Conservation (phyloP, 2,329 filamentous ascomycete species). For the Cordyceps fumosorosea region DNA sequence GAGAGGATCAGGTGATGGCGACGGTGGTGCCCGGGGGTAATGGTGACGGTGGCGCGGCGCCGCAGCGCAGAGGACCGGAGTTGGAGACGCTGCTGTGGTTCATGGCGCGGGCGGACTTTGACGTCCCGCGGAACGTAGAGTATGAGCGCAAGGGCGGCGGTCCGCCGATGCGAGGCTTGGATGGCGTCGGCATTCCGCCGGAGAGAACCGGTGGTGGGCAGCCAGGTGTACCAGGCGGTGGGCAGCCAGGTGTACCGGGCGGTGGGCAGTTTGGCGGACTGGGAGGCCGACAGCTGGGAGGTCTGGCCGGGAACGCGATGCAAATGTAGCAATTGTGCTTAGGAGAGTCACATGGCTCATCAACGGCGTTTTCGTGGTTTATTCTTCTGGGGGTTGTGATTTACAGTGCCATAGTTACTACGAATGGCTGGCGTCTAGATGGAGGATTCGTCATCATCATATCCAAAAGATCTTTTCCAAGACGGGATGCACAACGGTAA, state of each 20-base stretch:
- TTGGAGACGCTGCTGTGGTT: conserved; percentile 44
- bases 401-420: background rate
- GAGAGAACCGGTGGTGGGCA: conserved; percentile 13
- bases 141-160: conserved; percentile 29
- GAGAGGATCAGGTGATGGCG: conserved; percentile 33
- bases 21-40: conserved; percentile 16
- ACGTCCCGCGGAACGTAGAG: conserved; percentile 39
- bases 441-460: background rate
- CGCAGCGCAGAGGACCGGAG: conserved; percentile 30
- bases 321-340: background rate
- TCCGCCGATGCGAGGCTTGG: conserved; percentile 23
- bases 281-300: background rate
- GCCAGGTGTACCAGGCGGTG: background rate
- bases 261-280: background rate
- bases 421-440: background rate
- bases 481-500: background rate
- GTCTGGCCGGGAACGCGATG: background rate
- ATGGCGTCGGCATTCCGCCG: conserved; percentile 29
- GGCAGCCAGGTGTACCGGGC: no score
- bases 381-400: background rate
- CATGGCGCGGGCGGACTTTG: conserved; percentile 36
- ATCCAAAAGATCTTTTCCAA: no score
- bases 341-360: background rate
- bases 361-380: background rate
- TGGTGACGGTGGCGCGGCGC: conserved; percentile 16